Evolutionary conservation across 2,329 filamentous ascomycete species (phyloP).

Genomic region (Curvularia lunata): DNA sequence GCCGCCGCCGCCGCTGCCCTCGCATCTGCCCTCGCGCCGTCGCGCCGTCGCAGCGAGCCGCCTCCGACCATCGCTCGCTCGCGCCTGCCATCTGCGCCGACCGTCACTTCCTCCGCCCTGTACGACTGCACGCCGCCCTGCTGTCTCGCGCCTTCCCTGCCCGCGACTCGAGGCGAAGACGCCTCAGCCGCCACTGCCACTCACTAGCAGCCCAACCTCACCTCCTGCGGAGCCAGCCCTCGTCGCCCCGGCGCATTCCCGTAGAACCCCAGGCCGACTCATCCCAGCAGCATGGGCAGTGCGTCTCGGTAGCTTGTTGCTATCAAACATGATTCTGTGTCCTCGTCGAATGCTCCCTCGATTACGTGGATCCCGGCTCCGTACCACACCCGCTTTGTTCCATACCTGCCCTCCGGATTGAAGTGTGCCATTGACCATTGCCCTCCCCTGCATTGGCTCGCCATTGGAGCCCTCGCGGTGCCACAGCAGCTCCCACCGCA

Average conservation of each 20-base stretch:
- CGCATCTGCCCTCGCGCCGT: conserved; percentile 7
- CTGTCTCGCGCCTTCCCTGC: conserved; percentile 25
- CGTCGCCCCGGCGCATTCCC: conserved; percentile 17
- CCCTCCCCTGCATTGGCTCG: conserved; percentile 25
- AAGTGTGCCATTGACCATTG: conserved; percentile 27
- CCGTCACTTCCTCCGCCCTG: conserved; percentile 7
- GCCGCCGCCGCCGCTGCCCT: neutral
- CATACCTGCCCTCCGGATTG: conserved; percentile 51
- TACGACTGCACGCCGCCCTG: conserved; percentile 34
- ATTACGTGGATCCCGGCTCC: conserved; percentile 47
- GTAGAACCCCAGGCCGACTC: conserved; percentile 17
- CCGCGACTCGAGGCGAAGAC: conserved; percentile 19
- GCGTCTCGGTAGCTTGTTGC: conserved; percentile 39
- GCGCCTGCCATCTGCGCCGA: conserved; percentile 11
- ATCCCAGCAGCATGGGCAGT: conserved; percentile 45
- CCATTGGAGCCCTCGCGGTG: conserved; percentile 41
- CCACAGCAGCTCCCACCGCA: conserved; percentile 48
- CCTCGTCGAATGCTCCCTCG: conserved; percentile 43
- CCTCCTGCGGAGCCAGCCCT: neutral
- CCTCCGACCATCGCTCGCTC: neutral
- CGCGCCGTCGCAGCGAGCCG: neutral
- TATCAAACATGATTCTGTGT: conserved; percentile 42
- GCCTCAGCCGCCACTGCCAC: conserved; percentile 21
- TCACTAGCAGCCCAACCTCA: neutral
- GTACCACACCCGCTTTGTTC: conserved; percentile 48